phyloP scores from a whole-genome alignment of 495 filamentous ascomycete genomes.

The Podospora australis region DNA sequence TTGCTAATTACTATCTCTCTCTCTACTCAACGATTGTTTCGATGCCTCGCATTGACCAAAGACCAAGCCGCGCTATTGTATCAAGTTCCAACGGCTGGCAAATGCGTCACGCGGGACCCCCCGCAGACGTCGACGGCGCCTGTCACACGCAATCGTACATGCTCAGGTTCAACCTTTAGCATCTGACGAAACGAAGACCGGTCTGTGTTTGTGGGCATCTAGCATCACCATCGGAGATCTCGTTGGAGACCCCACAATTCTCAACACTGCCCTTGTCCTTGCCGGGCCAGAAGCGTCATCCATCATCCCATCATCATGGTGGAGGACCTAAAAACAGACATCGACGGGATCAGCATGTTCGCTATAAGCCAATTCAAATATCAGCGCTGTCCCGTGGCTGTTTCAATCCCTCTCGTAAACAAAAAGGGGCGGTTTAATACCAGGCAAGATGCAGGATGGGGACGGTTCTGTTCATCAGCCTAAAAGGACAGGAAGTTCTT shows the following conservation, averaged over 20 bases:
- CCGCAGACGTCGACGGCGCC: background rate
- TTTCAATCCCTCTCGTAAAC: background rate
- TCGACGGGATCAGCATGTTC: background rate
- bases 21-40: too few relatives aligned
- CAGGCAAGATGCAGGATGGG: background rate
- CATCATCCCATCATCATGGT: too few relatives aligned
- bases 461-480: constrained; percentile 3
- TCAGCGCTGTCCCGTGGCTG: background rate
- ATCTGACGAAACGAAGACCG: too few relatives aligned
- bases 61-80: too few relatives aligned
- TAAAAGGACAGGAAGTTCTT: constrained; percentile 3
- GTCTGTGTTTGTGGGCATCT: too few relatives aligned
- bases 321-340: too few relatives aligned
- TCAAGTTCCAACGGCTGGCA: background rate
- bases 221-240: background rate
- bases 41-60: too few relatives aligned
- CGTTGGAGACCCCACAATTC: background rate
- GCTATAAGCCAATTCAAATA: too few relatives aligned
- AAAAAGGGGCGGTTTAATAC: background rate
- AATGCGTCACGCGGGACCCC: background rate
- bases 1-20: too few relatives aligned
- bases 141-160: too few relatives aligned
- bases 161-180: too few relatives aligned
- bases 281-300: background rate
- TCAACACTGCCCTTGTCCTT: background rate